Conservation (phyloP, 2,329 filamentous ascomycete genomes). For the Ophiostoma tasmaniense region DNA sequence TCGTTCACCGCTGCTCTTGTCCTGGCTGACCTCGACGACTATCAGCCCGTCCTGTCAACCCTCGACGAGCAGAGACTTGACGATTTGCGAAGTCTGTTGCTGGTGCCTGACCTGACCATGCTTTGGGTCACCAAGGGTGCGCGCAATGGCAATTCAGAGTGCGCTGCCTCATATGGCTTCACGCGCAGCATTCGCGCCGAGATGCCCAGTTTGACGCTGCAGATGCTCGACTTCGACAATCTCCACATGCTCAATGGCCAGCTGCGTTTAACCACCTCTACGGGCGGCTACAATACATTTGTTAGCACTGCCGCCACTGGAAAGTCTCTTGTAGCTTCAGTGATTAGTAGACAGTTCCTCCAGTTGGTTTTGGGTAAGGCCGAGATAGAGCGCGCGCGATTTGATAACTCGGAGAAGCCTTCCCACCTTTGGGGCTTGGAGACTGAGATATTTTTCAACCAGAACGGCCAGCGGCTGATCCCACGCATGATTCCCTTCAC, state of each 20-base stretch:
- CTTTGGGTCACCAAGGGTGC: constrained; percentile 28
- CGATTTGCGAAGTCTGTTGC: constrained; percentile 21
- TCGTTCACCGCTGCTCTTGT: constrained; percentile 29
- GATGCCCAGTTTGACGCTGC: constrained; percentile 26
- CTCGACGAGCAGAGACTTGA: constrained; percentile 30
- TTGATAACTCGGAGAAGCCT: background rate
- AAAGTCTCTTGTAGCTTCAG: background rate
- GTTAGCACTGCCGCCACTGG: background rate
- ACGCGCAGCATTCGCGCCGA: constrained; percentile 28
- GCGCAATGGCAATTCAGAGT: constrained; percentile 21
- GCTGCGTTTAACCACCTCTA: background rate
- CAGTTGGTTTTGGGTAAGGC: constrained; percentile 19
- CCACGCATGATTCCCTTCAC: constrained; percentile 34
- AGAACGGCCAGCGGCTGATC: constrained; percentile 27
- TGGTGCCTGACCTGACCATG: constrained; percentile 25
- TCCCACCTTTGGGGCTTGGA: constrained; percentile 28
- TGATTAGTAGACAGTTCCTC: constrained; percentile 22
- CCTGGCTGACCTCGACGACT: constrained; percentile 30
- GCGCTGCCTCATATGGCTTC: constrained; percentile 29
- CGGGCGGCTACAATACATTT: background rate
- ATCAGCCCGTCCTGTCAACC: constrained; percentile 26
- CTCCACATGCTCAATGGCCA: constrained; percentile 10
- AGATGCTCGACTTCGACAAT: constrained; percentile 27
- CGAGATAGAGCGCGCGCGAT: constrained; percentile 5
- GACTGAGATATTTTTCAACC: constrained; percentile 32